Evolutionary conservation across 495 filamentous ascomycete species (phyloP).

Genomic region (Penicillium psychrofluorescens): DNA sequence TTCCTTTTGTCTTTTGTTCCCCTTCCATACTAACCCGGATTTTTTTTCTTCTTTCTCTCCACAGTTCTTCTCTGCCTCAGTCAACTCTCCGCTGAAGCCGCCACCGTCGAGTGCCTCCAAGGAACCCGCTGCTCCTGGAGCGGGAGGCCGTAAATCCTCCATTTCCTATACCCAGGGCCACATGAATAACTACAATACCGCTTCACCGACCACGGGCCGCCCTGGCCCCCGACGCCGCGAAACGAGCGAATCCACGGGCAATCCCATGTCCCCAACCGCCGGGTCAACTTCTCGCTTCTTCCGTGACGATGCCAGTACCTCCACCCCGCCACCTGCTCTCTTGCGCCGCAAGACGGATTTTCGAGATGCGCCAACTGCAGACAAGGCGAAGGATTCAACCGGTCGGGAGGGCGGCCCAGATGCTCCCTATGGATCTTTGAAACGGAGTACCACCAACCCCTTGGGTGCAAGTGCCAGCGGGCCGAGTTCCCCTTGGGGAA

Average conservation of each 20-base stretch:
- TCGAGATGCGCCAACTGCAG: slow-evolving; percentile 38
- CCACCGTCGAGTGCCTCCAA: slow-evolving; percentile 65
- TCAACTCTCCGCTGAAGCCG: slow-evolving; percentile 89
- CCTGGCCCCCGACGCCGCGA: slow-evolving; percentile 75
- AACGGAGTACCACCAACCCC: slow-evolving; percentile 65
- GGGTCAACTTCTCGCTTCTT: slow-evolving; percentile 43
- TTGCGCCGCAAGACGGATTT: slow-evolving; percentile 69
- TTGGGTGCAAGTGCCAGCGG: slow-evolving; percentile 42
- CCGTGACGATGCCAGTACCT: slow-evolving; percentile 52
- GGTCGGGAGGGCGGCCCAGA: slow-evolving; percentile 31
- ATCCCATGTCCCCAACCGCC: slow-evolving; percentile 50
- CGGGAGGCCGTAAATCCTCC: slow-evolving; percentile 67
- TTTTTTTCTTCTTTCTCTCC: slow-evolving; percentile 7
- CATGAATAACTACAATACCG: slow-evolving; percentile 36
- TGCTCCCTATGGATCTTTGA: slow-evolving; percentile 54
- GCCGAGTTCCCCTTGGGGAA: slow-evolving; percentile 62
- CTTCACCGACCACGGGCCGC: slow-evolving; percentile 57
- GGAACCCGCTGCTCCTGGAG: slow-evolving; percentile 51
- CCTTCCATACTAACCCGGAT: not conserved
- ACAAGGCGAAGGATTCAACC: slow-evolving; percentile 39
- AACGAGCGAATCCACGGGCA: slow-evolving; percentile 64
- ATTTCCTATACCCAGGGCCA: slow-evolving; percentile 53
- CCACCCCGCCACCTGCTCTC: slow-evolving; percentile 58
- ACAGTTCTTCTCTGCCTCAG: slow-evolving; percentile 71
- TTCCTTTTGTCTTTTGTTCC: slow-evolving; percentile 14